A percentile compares a stretch with the other conserved stretches of the same genome.
These are phyloP conservation scores for Bromus sterilis DNA, from an alignment of 176 grass and related monocot species.

Conservation along the genomic window DNA sequence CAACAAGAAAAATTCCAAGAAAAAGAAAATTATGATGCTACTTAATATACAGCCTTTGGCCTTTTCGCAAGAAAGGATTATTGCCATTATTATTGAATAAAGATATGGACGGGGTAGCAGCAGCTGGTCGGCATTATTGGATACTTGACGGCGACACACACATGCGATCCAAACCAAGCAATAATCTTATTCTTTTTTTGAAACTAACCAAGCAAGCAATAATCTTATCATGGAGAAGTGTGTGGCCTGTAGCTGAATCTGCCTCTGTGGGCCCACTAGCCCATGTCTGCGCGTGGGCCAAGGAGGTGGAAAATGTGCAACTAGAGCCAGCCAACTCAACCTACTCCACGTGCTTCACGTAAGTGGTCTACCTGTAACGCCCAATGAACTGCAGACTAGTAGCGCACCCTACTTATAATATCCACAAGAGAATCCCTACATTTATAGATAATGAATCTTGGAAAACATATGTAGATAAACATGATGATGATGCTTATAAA, in stretches of 20 bases:
- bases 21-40: too few species aligned
- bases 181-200: background rate
- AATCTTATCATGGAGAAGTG: background rate
- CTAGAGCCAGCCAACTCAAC: background rate
- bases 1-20: too few species aligned
- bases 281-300: background rate
- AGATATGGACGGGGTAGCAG: background rate
- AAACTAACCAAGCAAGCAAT: too few species aligned
- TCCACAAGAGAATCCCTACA: background rate
- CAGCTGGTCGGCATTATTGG: background rate
- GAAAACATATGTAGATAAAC: background rate
- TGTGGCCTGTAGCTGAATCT: background rate
- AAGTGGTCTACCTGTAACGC: background rate
- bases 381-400: background rate
- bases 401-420: background rate
- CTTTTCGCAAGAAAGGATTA: too few species aligned
- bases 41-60: too few species aligned
- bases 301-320: too few species aligned
- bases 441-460: background rate
- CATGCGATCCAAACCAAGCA: background rate
- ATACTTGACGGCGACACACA: background rate
- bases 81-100: too few species aligned
- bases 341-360: background rate
- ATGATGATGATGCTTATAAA: background rate
- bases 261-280: background rate